Conservation (phyloP, 2,329 filamentous ascomycete species). For the Fonsecaea monophora region DNA sequence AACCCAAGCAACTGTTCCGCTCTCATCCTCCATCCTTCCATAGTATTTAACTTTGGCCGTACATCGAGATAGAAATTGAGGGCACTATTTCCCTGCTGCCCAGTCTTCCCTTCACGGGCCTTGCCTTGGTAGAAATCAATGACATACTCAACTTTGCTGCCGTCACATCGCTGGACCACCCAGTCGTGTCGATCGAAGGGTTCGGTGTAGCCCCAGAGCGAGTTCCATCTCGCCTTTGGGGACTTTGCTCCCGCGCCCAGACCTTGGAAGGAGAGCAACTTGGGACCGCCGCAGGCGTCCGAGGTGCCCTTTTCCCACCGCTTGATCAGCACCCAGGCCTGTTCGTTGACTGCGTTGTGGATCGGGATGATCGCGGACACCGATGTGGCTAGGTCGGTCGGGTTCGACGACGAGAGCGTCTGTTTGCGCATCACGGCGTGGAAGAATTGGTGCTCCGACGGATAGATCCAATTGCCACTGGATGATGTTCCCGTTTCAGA, state of each 20-base stretch:
- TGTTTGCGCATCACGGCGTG: constrained; percentile 91
- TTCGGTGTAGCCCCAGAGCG: constrained; percentile 80
- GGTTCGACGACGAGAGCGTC: constrained; percentile 57
- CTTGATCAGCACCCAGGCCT: constrained; percentile 91
- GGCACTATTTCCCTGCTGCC: constrained; percentile 44
- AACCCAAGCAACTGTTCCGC: constrained; percentile 49
- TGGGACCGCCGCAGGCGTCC: constrained; percentile 72
- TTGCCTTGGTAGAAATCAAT: constrained; percentile 96
- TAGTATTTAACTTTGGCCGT: constrained; percentile 68
- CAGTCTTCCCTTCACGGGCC: constrained; percentile 43
- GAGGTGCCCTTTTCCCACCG: constrained; percentile 72
- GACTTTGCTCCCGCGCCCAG: constrained; percentile 65
- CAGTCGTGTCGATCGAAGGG: constrained; percentile 98
- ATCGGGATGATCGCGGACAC: constrained; percentile 80
- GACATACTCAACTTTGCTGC: constrained; percentile 80
- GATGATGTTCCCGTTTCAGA: constrained; percentile 73
- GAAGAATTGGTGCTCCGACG: constrained; percentile 97
- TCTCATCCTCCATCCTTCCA: constrained; percentile 67
- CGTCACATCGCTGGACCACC: constrained; percentile 90
- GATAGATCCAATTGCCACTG: constrained; percentile 95
- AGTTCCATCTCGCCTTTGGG: constrained; percentile 73
- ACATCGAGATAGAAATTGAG: constrained; percentile 71
- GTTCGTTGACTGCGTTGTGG: constrained; percentile 99
- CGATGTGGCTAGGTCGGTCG: constrained; percentile 52
- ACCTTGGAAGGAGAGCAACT: constrained; percentile 82